Evolutionary conservation across 2,329 filamentous ascomycete species (phyloP).

Genomic region (Cercospora berteroae): DNA sequence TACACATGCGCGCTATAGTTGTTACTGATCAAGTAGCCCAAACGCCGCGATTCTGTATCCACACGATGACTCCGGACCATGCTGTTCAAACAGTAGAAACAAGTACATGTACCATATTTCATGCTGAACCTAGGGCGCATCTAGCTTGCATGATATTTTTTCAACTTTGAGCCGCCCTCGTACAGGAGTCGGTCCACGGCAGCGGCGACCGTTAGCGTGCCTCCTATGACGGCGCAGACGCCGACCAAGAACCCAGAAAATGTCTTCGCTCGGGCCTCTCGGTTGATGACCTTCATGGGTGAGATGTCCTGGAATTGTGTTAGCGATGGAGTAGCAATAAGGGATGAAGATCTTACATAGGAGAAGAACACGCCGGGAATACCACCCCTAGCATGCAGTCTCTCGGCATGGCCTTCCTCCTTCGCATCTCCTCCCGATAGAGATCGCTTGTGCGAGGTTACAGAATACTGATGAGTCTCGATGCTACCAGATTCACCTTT

Average conservation of each 20-base stretch:
- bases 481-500: conserved; percentile 69
- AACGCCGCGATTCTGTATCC: not conserved
- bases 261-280: conserved; percentile 82
- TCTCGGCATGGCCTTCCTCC: conserved; percentile 86
- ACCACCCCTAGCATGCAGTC: conserved; percentile 81
- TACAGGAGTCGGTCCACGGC: conserved; percentile 89
- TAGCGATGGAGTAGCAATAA: not conserved
- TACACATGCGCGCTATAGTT: not conserved
- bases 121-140: conserved; percentile 5
- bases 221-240: conserved; percentile 89
- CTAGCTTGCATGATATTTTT: conserved; percentile 72
- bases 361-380: conserved; percentile 99
- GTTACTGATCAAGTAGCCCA: not conserved
- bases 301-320: conserved; percentile 68
- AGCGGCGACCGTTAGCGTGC: conserved; percentile 91
- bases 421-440: conserved; percentile 79
- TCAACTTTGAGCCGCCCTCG: conserved; percentile 78
- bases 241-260: conserved; percentile 92
- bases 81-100: not conserved
- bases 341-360: conserved; percentile 66
- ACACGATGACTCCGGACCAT: conserved; percentile 2
- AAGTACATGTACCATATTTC: conserved; percentile 10
- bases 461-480: conserved; percentile 97
- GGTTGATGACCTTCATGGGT: conserved; percentile 99
- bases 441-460: conserved; percentile 92